Base-by-base conservation (phyloP, 148 eudicot genomes). In the Bassia scoparia region DNA sequence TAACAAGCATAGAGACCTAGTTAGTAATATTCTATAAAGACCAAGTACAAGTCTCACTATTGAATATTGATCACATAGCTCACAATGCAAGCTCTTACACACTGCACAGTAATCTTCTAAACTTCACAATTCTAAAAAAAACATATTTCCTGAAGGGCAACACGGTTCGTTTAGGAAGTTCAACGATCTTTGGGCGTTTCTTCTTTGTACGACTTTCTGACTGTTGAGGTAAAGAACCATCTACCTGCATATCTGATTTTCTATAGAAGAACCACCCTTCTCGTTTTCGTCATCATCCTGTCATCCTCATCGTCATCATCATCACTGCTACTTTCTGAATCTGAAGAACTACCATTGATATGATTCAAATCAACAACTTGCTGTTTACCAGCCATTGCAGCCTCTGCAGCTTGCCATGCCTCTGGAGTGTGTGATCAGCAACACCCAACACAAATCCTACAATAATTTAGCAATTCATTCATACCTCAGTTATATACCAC, bases 371-470 rank as follows among this genome's bases (percentile, higher is more conserved):
- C 63, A 33, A 88, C 66, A 67, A 78, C 75, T 15, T 82, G 83
- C 63, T 81, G 91, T 78, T 79, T 68, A 69, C 96, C 97, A 43
- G 81, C 87, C 9, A 88, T 56, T 71, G 93, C 91, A 41, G 91
- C 83, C 83, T 93, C 96, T 21, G 98, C 98, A 38, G 97, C 97
- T 71, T 90, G 81, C 76, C 89, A 61, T 35, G 98, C 97, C 67
- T 91, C 97, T 15, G 92, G 90, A 59, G 98, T 91, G 69, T 88
- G 89, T 61, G 95, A 77, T 93, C 97, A 61, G 98, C 93, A 75
- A 93, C 83, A 31, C 98, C 98, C 71, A 93, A 77, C 93, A 91
- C 85, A 93, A 79, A 83, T 93, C 98, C 97, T 93, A 76, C 30
- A 69, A 21, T 18, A 10, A 7, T 34, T 48, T 23, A 44, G 59